These are phyloP conservation scores for Phytopythium kandeliae DNA, from an alignment of 352 stramenopile species.

Conservation along the genomic window DNA sequence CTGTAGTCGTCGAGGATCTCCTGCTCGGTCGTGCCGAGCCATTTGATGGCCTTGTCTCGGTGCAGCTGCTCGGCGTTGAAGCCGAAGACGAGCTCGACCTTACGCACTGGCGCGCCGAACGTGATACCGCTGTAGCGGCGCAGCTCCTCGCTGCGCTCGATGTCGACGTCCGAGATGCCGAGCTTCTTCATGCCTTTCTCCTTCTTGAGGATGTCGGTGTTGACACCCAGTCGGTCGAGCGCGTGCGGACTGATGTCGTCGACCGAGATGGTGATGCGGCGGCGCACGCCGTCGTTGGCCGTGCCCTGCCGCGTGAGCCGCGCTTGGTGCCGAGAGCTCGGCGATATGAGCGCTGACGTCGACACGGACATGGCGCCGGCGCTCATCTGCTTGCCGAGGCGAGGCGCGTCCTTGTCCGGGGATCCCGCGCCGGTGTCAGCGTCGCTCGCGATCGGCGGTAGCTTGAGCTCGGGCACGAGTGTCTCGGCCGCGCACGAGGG, in stretches of 20 bases:
- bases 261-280: constrained; percentile 21
- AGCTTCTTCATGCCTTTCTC: constrained; percentile 78
- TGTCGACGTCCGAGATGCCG: constrained; percentile 61
- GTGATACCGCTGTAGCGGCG: constrained; percentile 46
- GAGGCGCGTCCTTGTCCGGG: background rate
- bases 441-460: constrained; percentile 1
- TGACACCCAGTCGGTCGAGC: constrained; percentile 54
- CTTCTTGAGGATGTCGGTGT: constrained; percentile 52
- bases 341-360: constrained; percentile 1
- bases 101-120: constrained; percentile 20
- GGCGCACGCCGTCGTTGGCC: background rate
- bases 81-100: constrained; percentile 57
- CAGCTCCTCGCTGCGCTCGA: constrained; percentile 40
- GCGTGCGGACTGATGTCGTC: constrained; percentile 38
- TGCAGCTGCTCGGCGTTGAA: constrained; percentile 60
- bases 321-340: background rate
- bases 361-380: background rate
- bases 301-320: background rate
- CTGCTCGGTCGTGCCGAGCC: constrained; percentile 46
- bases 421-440: background rate
- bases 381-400: constrained; percentile 1
- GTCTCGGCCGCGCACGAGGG: background rate
- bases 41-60: constrained; percentile 51
- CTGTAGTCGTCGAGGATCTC: constrained; percentile 64
- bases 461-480: background rate